Evolutionary conservation across 192 early-diverging fungal species (phyloP).

Genomic region (Coemansia sp.): DNA sequence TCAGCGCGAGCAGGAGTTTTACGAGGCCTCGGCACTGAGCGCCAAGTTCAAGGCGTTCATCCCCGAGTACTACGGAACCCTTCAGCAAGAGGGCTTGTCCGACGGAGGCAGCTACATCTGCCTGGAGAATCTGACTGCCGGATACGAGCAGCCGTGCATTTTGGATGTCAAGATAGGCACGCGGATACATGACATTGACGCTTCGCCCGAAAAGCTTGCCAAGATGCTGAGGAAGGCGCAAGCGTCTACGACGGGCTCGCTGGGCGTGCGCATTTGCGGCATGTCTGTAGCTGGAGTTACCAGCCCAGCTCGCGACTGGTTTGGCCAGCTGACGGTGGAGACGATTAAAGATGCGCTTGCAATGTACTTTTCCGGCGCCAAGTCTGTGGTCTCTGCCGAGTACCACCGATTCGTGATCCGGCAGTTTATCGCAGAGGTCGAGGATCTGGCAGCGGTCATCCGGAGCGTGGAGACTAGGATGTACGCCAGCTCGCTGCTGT

Average conservation of each 20-base stretch:
- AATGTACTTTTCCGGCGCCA: conserved; percentile 63
- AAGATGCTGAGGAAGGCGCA: conserved; percentile 68
- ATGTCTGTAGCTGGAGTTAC: conserved; percentile 60
- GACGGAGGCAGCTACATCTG: conserved; percentile 58
- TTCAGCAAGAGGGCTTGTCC: conserved; percentile 19
- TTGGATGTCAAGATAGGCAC: conserved; percentile 90
- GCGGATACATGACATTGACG: conserved; percentile 74
- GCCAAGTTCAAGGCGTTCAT: conserved; percentile 64
- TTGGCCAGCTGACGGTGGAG: conserved; percentile 29
- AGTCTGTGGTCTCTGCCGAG: conserved; percentile 43
- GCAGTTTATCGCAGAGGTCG: conserved; percentile 64
- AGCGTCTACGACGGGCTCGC: conserved; percentile 63
- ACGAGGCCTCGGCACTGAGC: conserved; percentile 59
- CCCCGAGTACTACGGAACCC: conserved; percentile 69
- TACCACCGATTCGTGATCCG: conserved; percentile 61
- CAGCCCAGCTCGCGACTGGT: conserved; percentile 18
- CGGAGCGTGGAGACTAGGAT: conserved; percentile 62
- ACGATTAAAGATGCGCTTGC: conserved; percentile 63
- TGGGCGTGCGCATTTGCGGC: conserved; percentile 76
- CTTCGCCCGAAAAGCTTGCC: conserved; percentile 67
- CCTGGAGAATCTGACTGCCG: conserved; percentile 75
- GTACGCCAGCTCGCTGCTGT: conserved; percentile 73
- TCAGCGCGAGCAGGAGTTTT: conserved; percentile 72
- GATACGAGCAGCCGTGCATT: conserved; percentile 75
- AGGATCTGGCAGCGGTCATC: conserved; percentile 62